These are phyloP conservation scores for Ceratorhiza oryzae-sativae DNA, from an alignment of 1,284 basidiomycete genomes.

Conservation along the genomic window DNA sequence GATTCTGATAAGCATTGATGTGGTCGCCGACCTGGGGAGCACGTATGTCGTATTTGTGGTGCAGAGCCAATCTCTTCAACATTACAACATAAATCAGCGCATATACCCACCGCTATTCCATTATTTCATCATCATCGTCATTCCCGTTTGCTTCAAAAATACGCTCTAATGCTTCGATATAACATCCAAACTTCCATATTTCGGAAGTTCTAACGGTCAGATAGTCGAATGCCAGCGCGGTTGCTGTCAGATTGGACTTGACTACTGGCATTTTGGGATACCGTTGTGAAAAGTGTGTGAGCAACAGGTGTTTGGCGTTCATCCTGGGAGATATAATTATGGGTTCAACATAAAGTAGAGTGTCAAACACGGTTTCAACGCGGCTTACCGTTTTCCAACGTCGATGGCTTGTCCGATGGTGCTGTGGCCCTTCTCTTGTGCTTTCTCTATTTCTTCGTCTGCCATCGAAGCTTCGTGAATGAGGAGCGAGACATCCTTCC, in stretches of 20 bases:
- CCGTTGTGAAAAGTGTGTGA: conserved; percentile 95
- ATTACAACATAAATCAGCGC: not conserved
- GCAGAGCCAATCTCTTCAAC: too few species aligned
- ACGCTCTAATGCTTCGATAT: conserved; percentile 12
- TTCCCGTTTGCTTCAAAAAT: conserved; percentile 2
- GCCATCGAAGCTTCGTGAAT: conserved; percentile 95
- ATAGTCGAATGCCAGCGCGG: conserved; percentile 35
- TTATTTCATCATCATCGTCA: conserved; percentile 24
- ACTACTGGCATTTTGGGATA: conserved; percentile 81
- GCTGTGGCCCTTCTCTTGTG: conserved; percentile 81
- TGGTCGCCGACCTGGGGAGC: too few species aligned
- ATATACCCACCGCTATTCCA: conserved; percentile 1
- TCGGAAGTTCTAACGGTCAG: conserved; percentile 24
- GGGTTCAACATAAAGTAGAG: not conserved
- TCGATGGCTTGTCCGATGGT: conserved; percentile 89
- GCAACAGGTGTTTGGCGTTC: conserved; percentile 79
- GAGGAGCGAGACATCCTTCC: conserved; percentile 75
- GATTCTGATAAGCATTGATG: too few species aligned
- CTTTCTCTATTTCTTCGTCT: conserved; percentile 72
- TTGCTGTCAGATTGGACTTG: conserved; percentile 16
- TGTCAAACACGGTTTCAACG: not conserved
- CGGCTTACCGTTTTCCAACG: conserved; percentile 69
- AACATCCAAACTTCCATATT: conserved; percentile 34
- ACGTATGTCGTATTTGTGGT: too few species aligned
- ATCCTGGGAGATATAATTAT: conserved; percentile 60